phyloP scores from a whole-genome alignment of 768 basidiomycete species.

The Suillus plorans region DNA sequence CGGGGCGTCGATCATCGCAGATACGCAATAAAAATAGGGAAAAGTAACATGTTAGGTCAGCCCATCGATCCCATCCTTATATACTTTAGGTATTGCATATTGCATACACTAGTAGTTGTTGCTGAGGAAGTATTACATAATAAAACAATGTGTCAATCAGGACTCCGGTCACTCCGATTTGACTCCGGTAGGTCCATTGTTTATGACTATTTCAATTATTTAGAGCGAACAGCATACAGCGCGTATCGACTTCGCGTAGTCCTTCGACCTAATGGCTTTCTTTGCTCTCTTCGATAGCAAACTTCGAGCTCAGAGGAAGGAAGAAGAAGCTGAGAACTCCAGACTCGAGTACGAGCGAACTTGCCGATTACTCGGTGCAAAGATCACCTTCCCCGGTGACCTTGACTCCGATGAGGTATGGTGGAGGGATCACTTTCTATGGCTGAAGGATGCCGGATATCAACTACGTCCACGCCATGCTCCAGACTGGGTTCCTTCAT shows the following conservation, averaged over 20 bases:
- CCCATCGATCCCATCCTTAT: background rate
- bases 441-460: constrained; percentile 32
- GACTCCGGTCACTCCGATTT: background rate
- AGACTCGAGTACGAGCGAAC: background rate
- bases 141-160: background rate
- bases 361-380: background rate
- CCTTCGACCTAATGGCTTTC: background rate
- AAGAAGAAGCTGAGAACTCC: background rate
- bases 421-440: constrained; percentile 24
- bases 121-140: background rate
- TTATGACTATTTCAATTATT: background rate
- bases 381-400: background rate
- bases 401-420: background rate
- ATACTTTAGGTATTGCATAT: background rate
- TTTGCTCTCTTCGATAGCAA: background rate
- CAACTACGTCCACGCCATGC: constrained; percentile 26
- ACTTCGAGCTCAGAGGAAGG: background rate
- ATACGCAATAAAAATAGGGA: background rate
- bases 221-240: background rate
- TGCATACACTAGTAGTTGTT: background rate
- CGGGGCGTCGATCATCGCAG: background rate
- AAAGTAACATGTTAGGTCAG: background rate
- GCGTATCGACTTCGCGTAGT: no score
- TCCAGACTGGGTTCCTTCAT: constrained; percentile 37
- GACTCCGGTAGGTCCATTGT: background rate